phyloP scores from a whole-genome alignment of 169 alveolate species.

The Fabrea salina region DNA sequence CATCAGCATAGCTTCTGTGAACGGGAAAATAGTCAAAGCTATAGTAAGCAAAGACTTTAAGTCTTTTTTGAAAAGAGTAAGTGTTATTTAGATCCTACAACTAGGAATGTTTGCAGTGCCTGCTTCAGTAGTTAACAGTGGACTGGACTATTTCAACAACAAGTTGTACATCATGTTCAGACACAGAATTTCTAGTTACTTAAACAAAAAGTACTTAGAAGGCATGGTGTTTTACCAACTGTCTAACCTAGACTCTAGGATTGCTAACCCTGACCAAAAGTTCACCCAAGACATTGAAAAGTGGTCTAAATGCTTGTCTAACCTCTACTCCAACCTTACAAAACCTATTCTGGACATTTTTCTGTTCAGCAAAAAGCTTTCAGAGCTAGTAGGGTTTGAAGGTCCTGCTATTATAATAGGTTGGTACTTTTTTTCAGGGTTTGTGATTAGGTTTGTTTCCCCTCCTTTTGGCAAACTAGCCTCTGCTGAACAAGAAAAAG shows the following conservation, averaged over 20 bases:
- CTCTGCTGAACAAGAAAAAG: slow-evolving; percentile 68
- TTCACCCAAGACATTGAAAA: slow-evolving; percentile 74
- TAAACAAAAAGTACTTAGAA: slow-evolving; percentile 63
- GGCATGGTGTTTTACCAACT: slow-evolving; percentile 75
- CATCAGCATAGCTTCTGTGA: slow-evolving; percentile 74
- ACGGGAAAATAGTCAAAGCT: slow-evolving; percentile 78
- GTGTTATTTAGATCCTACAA: slow-evolving; percentile 33
- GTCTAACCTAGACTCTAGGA: slow-evolving; percentile 71
- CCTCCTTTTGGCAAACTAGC: slow-evolving; percentile 84
- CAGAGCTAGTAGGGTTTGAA: slow-evolving; percentile 72
- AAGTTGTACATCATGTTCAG: slow-evolving; percentile 70
- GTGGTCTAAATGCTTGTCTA: slow-evolving; percentile 71
- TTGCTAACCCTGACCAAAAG: slow-evolving; percentile 80
- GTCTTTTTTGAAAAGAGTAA: slow-evolving; percentile 66
- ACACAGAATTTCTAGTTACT: slow-evolving; percentile 56
- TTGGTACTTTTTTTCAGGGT: slow-evolving; percentile 77
- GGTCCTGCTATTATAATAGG: slow-evolving; percentile 71
- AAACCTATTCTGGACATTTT: slow-evolving; percentile 83
- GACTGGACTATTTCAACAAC: slow-evolving; percentile 66
- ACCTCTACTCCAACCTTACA: slow-evolving; percentile 69
- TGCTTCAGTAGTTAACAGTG: slow-evolving; percentile 77
- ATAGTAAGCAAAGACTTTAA: slow-evolving; percentile 62
- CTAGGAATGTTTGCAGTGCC: slow-evolving; percentile 77
- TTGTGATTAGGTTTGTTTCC: slow-evolving; percentile 60
- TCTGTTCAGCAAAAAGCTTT: slow-evolving; percentile 69